Evolutionary conservation across 352 stramenopile species (phyloP).

Genomic region (Phytophthora pluvialis): DNA sequence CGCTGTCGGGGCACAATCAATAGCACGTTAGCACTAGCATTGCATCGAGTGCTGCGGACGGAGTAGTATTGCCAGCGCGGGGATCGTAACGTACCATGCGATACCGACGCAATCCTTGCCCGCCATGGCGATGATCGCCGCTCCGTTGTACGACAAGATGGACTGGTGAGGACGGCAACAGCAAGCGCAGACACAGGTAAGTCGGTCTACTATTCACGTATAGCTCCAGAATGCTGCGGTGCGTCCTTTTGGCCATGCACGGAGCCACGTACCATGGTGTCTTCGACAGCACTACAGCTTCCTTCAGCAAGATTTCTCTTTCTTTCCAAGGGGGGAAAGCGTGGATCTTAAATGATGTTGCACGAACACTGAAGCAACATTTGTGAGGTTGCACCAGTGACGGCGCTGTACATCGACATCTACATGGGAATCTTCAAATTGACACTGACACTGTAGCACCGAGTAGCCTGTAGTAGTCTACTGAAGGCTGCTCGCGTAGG

Average conservation of each 20-base stretch:
- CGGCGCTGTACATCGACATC: too few species aligned
- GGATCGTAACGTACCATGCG: constrained; percentile 70
- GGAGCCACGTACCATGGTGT: constrained; percentile 40
- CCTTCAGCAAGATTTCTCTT: constrained; percentile 37
- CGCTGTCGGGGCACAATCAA: constrained; percentile 51
- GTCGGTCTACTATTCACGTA: background rate
- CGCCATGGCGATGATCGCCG: constrained; percentile 98
- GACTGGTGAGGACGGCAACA: constrained; percentile 40
- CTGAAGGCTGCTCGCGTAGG: too few species aligned
- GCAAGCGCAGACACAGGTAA: background rate
- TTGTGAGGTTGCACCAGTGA: background rate
- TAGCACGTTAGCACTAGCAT: constrained; percentile 7
- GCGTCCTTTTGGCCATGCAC: background rate
- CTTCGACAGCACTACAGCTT: constrained; percentile 6
- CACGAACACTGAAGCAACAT: constrained; percentile 3
- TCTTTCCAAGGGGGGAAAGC: constrained; percentile 15
- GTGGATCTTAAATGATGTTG: constrained; percentile 25
- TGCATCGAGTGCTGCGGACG: background rate
- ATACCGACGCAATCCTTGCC: constrained; percentile 99
- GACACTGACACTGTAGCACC: too few species aligned
- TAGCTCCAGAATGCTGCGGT: background rate
- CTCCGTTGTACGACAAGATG: constrained; percentile 98
- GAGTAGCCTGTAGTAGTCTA: too few species aligned
- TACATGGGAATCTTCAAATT: too few species aligned
- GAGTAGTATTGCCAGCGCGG: background rate